Evolutionary conservation across 208 protist species (phyloP), one percentile per base, ranked within the genome.

Genomic region (Leishmania gerbilli): DNA sequence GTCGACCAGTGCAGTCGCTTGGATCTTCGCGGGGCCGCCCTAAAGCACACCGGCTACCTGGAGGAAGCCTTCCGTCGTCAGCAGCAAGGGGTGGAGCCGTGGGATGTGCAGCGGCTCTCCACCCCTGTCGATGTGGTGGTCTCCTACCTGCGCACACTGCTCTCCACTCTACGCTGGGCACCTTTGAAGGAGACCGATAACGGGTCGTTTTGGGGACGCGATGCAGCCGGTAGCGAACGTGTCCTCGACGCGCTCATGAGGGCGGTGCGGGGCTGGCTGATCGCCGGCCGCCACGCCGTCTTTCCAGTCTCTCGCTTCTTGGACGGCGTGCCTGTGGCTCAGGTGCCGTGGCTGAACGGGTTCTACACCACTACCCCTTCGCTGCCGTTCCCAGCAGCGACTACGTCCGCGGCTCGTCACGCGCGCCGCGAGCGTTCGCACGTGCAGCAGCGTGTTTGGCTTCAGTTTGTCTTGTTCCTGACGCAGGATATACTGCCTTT

Each of bases 391-490:
- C 77, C 84, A 17, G 76, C 78, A 11, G 45, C 81, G 19, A 49
- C 74, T 34, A 71, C 84, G 2, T 77, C 84, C 13, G 47, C 81
- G 3, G 45, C 74, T 11, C 76, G 71, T 15, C 58, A 79, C 55
- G 82, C 81, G 45, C 83, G 83, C 37, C 80, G 71, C 34, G 75
- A 86, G 34, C 89, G 90, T 64, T 92, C 90, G 19, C 88, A 90
- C 81, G 72, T 90, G 24, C 92, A 92, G 82, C 93, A 97, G 87
- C 87, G 90, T 7, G 76, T 92, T 9, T 94, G 81, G 71, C 69
- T 93, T n/a, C 87, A 97, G 83, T 83, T 94, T 37, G 60, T 89
- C 11, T 88, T 90, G 69, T 95, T 97, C 55, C 74, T 97, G 11
- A 87, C 83, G 65, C 90, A 97, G 79, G 86, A 92, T 65, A 62